These are phyloP conservation scores for Botrytis hyacinthi DNA, from an alignment of 2,329 filamentous ascomycete species.

Conservation along the genomic window DNA sequence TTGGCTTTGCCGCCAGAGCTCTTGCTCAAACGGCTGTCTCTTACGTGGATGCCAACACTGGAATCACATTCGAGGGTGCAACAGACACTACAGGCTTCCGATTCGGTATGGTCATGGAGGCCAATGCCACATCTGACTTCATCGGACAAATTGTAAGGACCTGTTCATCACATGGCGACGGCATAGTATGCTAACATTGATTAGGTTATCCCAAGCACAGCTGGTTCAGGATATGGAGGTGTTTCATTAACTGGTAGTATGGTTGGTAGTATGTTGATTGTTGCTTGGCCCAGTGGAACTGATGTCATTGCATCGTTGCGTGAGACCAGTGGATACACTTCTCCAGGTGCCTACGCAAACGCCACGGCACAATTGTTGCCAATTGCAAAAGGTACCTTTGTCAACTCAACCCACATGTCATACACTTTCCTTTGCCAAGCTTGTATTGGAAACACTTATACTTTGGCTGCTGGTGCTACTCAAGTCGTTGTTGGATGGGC, in stretches of 20 bases:
- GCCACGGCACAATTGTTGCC: constrained; percentile 44
- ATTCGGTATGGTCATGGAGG: constrained; percentile 52
- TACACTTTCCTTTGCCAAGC: constrained; percentile 54
- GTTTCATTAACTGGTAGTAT: constrained; percentile 49
- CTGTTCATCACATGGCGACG: background rate
- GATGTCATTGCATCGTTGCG: constrained; percentile 44
- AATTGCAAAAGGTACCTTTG: constrained; percentile 51
- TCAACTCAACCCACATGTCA: constrained; percentile 52
- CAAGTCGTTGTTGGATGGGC: constrained; percentile 15
- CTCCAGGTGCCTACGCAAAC: constrained; percentile 44
- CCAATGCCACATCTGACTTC: constrained; percentile 50
- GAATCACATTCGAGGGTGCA: constrained; percentile 46
- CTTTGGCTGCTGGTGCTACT: background rate
- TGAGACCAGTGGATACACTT: constrained; percentile 46
- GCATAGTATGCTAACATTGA: background rate
- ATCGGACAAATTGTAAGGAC: constrained; percentile 53
- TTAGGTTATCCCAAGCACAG: constrained; percentile 15
- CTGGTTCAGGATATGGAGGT: constrained; percentile 47
- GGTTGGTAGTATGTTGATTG: constrained; percentile 47
- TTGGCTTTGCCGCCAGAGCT: constrained; percentile 14
- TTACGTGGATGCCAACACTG: constrained; percentile 46
- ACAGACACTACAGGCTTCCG: constrained; percentile 42
- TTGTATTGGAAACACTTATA: constrained; percentile 38
- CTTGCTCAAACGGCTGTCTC: constrained; percentile 26
- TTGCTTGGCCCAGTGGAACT: constrained; percentile 50